phyloP scores from a whole-genome alignment of 1,139 yeast genomes.

The Waltiozyma sp. region DNA sequence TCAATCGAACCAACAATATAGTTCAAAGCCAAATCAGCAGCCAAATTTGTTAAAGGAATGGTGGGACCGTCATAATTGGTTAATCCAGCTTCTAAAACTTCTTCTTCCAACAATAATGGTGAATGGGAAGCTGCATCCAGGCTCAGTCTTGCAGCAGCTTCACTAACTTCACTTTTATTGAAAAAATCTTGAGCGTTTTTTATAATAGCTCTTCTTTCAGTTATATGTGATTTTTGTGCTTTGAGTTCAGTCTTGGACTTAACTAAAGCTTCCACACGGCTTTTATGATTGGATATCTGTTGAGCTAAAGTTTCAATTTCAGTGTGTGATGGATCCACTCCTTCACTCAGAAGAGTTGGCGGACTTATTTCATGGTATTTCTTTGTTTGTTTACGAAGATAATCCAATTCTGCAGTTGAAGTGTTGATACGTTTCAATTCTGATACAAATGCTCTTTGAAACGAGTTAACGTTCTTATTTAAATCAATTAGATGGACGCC shows the following conservation, averaged over 20 bases:
- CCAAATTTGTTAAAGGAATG: conserved; percentile 18
- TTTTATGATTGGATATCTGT: conserved; percentile 30
- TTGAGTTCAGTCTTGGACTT: conserved; percentile 30
- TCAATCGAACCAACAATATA: conserved; percentile 59
- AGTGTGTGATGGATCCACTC: conserved; percentile 20
- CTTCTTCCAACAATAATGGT: conserved; percentile 19
- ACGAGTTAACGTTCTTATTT: conserved; percentile 54
- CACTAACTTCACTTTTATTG: conserved; percentile 10
- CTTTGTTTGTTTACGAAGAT: conserved; percentile 35
- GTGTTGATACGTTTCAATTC: conserved; percentile 61
- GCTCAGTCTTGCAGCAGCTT: conserved; percentile 21
- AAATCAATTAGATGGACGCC: conserved; percentile 60
- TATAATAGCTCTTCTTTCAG: conserved; percentile 42
- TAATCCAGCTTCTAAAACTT: conserved; percentile 18
- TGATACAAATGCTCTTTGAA: conserved; percentile 62
- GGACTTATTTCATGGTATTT: conserved; percentile 6
- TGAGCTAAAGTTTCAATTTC: conserved; percentile 32
- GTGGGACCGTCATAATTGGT: not conserved
- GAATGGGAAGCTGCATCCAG: conserved; percentile 35
- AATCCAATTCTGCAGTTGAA: conserved; percentile 52
- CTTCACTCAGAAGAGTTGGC: not conserved
- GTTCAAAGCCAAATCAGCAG: conserved; percentile 23
- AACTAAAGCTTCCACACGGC: conserved; percentile 33
- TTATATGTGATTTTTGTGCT: conserved; percentile 23
- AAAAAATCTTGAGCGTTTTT: conserved; percentile 32